A percentile compares a stretch with the other conserved stretches of the same genome.
Evolutionary conservation across 2,329 filamentous ascomycete species (phyloP).

Genomic region (Rosellinia necatrix): DNA sequence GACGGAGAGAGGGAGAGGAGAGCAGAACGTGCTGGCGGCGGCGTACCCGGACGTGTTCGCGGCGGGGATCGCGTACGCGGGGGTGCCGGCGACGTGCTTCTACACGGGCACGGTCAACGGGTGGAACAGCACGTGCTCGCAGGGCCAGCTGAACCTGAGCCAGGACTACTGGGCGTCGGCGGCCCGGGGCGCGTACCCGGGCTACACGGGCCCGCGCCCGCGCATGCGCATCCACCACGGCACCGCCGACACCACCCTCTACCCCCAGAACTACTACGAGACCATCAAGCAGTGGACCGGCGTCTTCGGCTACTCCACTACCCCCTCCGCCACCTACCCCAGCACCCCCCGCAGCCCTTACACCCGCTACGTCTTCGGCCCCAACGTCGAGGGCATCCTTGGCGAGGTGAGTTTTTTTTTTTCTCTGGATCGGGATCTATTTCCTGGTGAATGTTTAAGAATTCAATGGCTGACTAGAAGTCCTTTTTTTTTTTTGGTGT

Average conservation of each 20-base stretch:
- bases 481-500: neutral
- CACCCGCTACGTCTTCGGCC: conserved; percentile 32
- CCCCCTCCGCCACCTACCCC: conserved; percentile 21
- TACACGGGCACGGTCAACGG: conserved; percentile 45
- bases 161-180: conserved; percentile 54
- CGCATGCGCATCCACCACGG: conserved; percentile 43
- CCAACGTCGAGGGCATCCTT: conserved; percentile 31
- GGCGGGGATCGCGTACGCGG: conserved; percentile 50
- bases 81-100: conserved; percentile 52
- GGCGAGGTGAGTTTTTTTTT: conserved; percentile 21
- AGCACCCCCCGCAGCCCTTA: conserved; percentile 25
- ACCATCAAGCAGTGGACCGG: conserved; percentile 45
- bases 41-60: conserved; percentile 54
- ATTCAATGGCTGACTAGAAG: too few relatives aligned
- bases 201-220: conserved; percentile 40
- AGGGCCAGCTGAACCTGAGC: conserved; percentile 49
- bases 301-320: conserved; percentile 42
- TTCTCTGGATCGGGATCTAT: neutral
- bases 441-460: neutral
- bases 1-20: too few relatives aligned
- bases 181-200: conserved; percentile 46
- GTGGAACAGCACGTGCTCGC: conserved; percentile 59
- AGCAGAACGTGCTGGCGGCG: conserved; percentile 50
- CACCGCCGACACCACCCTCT: conserved; percentile 39
- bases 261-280: conserved; percentile 40